Conservation (phyloP, 169 alveolate genomes). For the Plasmodium yoelii region DNA sequence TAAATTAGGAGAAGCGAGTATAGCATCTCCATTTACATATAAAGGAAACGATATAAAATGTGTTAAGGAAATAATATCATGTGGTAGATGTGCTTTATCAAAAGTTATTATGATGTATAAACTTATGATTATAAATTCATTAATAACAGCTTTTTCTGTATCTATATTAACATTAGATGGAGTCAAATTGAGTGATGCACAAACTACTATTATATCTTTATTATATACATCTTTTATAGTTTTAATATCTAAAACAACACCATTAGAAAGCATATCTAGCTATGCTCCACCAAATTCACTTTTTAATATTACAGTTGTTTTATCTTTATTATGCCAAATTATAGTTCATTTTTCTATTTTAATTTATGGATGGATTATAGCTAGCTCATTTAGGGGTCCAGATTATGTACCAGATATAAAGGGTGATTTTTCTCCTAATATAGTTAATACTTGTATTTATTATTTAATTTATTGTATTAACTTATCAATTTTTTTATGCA, state of each 20-base stretch:
- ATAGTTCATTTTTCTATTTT: slow-evolving; percentile 84
- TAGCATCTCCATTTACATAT: slow-evolving; percentile 98
- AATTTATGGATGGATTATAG: slow-evolving; percentile 86
- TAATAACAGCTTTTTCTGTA: slow-evolving; percentile 95
- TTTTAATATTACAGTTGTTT: slow-evolving; percentile 78
- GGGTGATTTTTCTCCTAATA: slow-evolving; percentile 89
- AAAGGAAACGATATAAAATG: slow-evolving; percentile 93
- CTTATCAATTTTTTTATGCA: slow-evolving; percentile 87
- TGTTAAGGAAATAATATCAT: slow-evolving; percentile 91
- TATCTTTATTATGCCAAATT: slow-evolving; percentile 84
- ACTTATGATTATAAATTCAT: slow-evolving; percentile 95
- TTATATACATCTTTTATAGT: slow-evolving; percentile 83
- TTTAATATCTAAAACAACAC: slow-evolving; percentile 82
- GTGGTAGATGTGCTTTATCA: slow-evolving; percentile 96
- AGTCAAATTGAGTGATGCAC: slow-evolving; percentile 97
- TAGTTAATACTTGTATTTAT: slow-evolving; percentile 90
- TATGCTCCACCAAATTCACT: slow-evolving; percentile 81
- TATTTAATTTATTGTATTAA: slow-evolving; percentile 87
- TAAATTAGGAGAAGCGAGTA: slow-evolving; percentile 97
- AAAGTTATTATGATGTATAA: slow-evolving; percentile 97
- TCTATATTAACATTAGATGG: slow-evolving; percentile 97
- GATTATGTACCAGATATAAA: slow-evolving; percentile 85
- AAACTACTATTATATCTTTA: slow-evolving; percentile 91
- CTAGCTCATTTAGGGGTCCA: slow-evolving; percentile 73
- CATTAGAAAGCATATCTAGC: slow-evolving; percentile 76